Evolutionary conservation across 305 asterid genomes (phyloP), one percentile per base, ranked within the genome.

Genomic region (Fraxinus ornus): DNA sequence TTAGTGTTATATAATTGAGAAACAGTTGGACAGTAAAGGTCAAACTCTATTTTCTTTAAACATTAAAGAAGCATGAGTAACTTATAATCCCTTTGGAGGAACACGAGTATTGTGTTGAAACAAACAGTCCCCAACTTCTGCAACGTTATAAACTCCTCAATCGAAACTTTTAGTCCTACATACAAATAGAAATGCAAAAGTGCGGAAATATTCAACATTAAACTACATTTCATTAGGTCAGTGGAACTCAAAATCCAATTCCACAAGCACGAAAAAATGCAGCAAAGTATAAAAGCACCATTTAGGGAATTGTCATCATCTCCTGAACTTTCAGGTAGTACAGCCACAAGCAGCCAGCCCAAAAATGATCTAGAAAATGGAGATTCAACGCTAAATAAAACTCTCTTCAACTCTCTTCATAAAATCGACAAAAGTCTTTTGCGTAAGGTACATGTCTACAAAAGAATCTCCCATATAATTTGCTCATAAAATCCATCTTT

Each of bases 61-160:
- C 95, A 93, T 60, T 52, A 21, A 85, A 84, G 80, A 89, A 79
- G 95, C 91, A 88, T 91, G 97, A 86, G 22, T 76, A 71, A 84
- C 83, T 68, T 78, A 75, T 81, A 75, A 75, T 36, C 80, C 83
- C 57, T 64, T 75, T 55, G 79, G 70, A 83, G 86, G 80, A 88
- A 89, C 91, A 86, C 91, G 89, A 88, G 86, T 60, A 86, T 86
- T 83, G 92, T 91, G 89, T 83, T 68, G 32, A 77, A 62, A 37
- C 84, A 82, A 79, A 72, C 75, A 9, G 60, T 77, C 71, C n/a
- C n/a, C 62, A 47, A 55, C 75, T 82, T 83, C 80, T 32, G 74
- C 86, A 78, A 68, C 74, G 76, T 30, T 78, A 60, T 87, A 85
- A 82, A 86, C 82, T 64, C 78, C 86, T 52, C 73, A 24, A 64